phyloP scores from a whole-genome alignment of 768 basidiomycete species.

The Mrakia frigida region DNA sequence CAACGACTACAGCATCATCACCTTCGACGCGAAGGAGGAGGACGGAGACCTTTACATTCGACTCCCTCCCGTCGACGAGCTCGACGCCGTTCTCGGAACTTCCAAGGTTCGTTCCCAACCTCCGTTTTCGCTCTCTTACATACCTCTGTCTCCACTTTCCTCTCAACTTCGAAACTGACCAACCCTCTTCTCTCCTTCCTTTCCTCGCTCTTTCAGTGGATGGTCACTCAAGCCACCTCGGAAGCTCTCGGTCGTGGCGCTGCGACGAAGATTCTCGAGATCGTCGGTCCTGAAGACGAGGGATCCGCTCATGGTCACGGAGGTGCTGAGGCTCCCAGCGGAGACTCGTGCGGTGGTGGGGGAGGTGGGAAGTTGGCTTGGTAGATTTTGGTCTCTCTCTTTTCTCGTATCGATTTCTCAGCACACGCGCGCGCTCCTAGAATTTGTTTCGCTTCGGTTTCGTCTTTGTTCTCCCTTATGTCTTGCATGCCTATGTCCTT shows the following conservation, averaged over 20 bases:
- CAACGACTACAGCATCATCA: slow-evolving; percentile 49
- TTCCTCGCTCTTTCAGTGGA: slow-evolving; percentile 47
- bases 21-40: slow-evolving; percentile 55
- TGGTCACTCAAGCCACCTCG: slow-evolving; percentile 48
- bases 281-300: slow-evolving; percentile 36
- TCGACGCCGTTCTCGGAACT: slow-evolving; percentile 61
- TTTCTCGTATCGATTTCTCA: neutral
- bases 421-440: neutral
- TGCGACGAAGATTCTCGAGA: slow-evolving; percentile 36
- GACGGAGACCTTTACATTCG: slow-evolving; percentile 51
- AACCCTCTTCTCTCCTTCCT: too few relatives aligned
- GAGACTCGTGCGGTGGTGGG: neutral
- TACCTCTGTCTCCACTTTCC: too few relatives aligned
- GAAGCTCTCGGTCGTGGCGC: slow-evolving; percentile 38
- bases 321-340: neutral
- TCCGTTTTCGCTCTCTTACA: too few relatives aligned
- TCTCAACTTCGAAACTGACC: too few relatives aligned
- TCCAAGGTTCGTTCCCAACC: slow-evolving; percentile 46
- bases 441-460: neutral
- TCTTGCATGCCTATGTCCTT: too few relatives aligned
- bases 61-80: slow-evolving; percentile 52
- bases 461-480: too few relatives aligned
- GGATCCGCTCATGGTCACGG: slow-evolving; percentile 12
- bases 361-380: slow-evolving; percentile 27
- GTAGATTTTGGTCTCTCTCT: neutral